Evolutionary conservation across 768 basidiomycete genomes (phyloP), one percentile per base, ranked within the genome.

Genomic region (Xerocomellus intermedius): DNA sequence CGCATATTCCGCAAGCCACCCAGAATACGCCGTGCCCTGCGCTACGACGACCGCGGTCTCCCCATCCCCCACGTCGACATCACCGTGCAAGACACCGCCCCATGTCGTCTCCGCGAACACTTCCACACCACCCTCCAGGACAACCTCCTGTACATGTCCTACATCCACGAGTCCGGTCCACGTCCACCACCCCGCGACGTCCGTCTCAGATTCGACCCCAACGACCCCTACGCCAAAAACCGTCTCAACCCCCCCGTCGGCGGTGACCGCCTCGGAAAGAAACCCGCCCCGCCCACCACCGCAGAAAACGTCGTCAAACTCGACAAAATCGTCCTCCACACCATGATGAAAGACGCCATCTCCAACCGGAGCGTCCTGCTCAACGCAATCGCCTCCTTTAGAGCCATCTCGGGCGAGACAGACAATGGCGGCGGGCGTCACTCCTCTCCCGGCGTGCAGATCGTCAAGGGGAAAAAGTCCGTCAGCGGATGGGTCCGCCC

Each of bases 91-190:
- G 85, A 91, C 65, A 86, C 84, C 54, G 82, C 85, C 6, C 79
- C 81, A 54, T 86, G 82, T 58, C 85, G 95, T 39, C 80, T 94
- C 51, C 77, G 79, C 50, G 86, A 92, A 58, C 93, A 98, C 77
- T 98, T 97, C 77, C 69, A 89, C 71, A 74, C 76, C 37, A 87
- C 94, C 9, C 79, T 98, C 56, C 83, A 84, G 21, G 89, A 94
- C 71, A 82, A 98, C 74, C 78, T 94, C 63, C 84, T 98, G 82
- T 99, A 99, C 80, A 87, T 98, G 81, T 89, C 88, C 50, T 97
- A 98, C 77, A 76, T 81, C 47, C 96, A 98, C 73, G 79, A 85
- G 63, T 72, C 77, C 41, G 76, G 70, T n/a, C 73, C 79, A 6
- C 80, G 78, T 43, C 79, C 81, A 13, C 73, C 79, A 12, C 77